These are phyloP conservation scores for Isatis tinctoria DNA, from an alignment of 345 rosid genomes.

Conservation along the genomic window DNA sequence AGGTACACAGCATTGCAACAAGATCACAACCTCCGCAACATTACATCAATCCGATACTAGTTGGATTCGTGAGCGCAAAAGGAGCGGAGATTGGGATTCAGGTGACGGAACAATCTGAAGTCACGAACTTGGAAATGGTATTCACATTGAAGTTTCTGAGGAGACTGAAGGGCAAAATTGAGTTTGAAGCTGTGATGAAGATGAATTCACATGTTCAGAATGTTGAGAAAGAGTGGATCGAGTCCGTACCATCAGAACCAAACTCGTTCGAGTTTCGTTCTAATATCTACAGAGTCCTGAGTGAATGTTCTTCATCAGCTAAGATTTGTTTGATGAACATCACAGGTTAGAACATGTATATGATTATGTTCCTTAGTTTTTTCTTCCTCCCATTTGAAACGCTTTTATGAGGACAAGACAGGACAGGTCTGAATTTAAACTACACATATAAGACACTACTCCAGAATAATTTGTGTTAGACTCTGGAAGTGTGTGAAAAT, in stretches of 20 bases:
- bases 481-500: not conserved
- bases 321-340: constrained; percentile 59
- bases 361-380: not conserved
- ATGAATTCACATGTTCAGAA: constrained; percentile 46
- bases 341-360: constrained; percentile 22
- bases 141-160: constrained; percentile 47
- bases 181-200: constrained; percentile 40
- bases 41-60: constrained; percentile 38
- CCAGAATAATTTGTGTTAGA: not conserved
- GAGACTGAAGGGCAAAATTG: constrained; percentile 41
- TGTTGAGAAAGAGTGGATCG: constrained; percentile 64
- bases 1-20: constrained; percentile 46
- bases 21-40: not conserved
- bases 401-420: not conserved
- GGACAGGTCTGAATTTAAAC: not conserved
- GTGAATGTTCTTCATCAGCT: constrained; percentile 40
- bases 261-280: constrained; percentile 60
- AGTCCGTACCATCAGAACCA: constrained; percentile 46
- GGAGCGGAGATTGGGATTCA: constrained; percentile 60
- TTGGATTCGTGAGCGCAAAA: constrained; percentile 43
- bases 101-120: constrained; percentile 24
- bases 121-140: constrained; percentile 40
- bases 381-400: not conserved
- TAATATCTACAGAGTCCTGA: constrained; percentile 49
- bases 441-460: not conserved